Conservation (phyloP, 306 rosid species). For the Dalbergia cochinchinensis region DNA sequence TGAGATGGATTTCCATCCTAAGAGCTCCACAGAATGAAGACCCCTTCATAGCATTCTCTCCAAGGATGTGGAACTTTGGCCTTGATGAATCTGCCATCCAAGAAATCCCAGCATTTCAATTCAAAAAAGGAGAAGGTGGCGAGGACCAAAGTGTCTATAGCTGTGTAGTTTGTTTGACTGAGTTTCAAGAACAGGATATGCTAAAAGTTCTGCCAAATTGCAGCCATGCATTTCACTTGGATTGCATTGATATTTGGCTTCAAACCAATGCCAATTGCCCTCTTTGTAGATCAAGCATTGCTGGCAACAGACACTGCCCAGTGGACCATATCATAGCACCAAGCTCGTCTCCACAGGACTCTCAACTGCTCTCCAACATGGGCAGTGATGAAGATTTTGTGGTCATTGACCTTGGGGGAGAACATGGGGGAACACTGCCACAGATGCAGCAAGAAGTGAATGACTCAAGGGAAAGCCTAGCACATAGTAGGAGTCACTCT, state of each 20-base stretch:
- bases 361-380: constrained; percentile 61
- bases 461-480: constrained; percentile 45
- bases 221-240: constrained; percentile 69
- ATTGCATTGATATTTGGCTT: constrained; percentile 79
- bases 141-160: constrained; percentile 49
- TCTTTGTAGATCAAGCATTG: constrained; percentile 69
- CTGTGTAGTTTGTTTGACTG: constrained; percentile 73
- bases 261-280: constrained; percentile 71
- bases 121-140: constrained; percentile 47
- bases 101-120: constrained; percentile 67
- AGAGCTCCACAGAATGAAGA: constrained; percentile 56
- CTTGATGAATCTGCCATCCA: constrained; percentile 66
- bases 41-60: constrained; percentile 68
- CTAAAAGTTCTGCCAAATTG: constrained; percentile 65
- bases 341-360: constrained; percentile 82
- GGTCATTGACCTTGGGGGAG: constrained; percentile 70
- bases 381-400: constrained; percentile 79
- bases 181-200: constrained; percentile 62
- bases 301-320: constrained; percentile 48
- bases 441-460: constrained; percentile 51
- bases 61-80: constrained; percentile 58
- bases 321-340: constrained; percentile 65
- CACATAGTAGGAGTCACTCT: constrained; percentile 43
- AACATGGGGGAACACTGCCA: constrained; percentile 48
- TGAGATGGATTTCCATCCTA: constrained; percentile 58